phyloP scores from a whole-genome alignment of 2,329 filamentous ascomycete species.

The Sarocladiaceae sp. region DNA sequence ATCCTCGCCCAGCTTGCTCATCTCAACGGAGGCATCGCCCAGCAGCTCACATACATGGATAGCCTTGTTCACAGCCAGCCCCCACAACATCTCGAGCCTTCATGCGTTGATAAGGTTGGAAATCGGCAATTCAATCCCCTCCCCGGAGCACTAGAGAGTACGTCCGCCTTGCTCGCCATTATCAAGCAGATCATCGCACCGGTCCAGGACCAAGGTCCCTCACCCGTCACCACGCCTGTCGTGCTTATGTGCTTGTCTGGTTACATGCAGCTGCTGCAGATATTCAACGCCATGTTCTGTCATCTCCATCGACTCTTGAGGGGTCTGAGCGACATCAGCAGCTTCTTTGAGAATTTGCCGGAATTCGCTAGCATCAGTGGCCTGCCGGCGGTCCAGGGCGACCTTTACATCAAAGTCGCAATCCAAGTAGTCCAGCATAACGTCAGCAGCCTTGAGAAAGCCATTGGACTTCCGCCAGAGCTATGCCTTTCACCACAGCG shows the following conservation, averaged over 20 bases:
- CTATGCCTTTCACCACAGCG: conserved; percentile 2
- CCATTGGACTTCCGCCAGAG: conserved; percentile 9
- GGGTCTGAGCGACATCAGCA: conserved; percentile 5
- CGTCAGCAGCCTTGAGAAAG: conserved; percentile 10
- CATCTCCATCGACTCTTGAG: conserved; percentile 9
- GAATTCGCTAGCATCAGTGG: conserved; percentile 10
- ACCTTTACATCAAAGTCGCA: conserved; percentile 13
- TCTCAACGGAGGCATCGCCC: conserved; percentile 12
- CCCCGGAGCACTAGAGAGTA: conserved; percentile 10
- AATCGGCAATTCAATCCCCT: conserved; percentile 10
- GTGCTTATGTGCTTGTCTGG: conserved; percentile 13
- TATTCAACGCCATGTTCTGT: conserved; percentile 12
- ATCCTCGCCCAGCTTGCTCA: conserved; percentile 11
- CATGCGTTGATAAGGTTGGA: conserved; percentile 10
- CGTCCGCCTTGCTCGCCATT: conserved; percentile 11
- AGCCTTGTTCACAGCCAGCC: conserved; percentile 6
- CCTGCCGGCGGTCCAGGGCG: conserved; percentile 10
- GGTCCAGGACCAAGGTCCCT: conserved; percentile 9
- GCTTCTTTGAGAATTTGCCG: conserved; percentile 12
- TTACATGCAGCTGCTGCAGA: conserved; percentile 13
- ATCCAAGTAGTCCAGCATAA: conserved; percentile 11
- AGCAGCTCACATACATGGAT: conserved; percentile 8
- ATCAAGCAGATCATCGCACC: conserved; percentile 13
- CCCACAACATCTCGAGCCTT: conserved; percentile 5
- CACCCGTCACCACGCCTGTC: conserved; percentile 11